phyloP scores from a whole-genome alignment of 192 early-diverging fungal species.

The Coemansia sp. region DNA sequence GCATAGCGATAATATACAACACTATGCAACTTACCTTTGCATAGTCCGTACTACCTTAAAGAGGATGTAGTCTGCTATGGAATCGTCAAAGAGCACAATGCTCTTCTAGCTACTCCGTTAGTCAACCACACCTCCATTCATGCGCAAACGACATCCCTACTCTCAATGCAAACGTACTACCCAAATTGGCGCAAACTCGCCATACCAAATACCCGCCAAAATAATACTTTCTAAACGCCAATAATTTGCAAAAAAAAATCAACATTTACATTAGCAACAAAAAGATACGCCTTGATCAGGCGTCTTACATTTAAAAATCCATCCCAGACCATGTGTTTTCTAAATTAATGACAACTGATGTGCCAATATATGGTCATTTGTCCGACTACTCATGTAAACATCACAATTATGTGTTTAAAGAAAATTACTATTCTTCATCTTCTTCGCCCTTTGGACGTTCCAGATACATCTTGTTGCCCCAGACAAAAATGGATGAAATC shows the following conservation, averaged over 20 bases:
- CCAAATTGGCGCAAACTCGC: no score
- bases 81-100: no score
- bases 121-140: no score
- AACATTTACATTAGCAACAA: not conserved
- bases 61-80: no score
- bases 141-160: no score
- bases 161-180: no score
- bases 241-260: not conserved
- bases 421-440: slow-evolving; percentile 1
- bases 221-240: no score
- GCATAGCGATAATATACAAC: no score
- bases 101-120: no score
- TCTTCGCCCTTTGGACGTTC: slow-evolving; percentile 34
- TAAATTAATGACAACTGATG: not conserved
- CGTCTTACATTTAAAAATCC: not conserved
- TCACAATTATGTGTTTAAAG: not conserved
- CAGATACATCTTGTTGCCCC: slow-evolving; percentile 49
- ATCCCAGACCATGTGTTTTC: not conserved
- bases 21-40: no score
- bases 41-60: no score
- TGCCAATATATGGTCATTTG: not conserved
- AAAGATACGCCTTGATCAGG: not conserved
- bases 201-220: no score
- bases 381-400: not conserved
- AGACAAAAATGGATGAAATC: slow-evolving; percentile 36